These are phyloP conservation scores for Trichoderma sp. DNA, from an alignment of 2,329 filamentous ascomycete genomes.

Conservation along the genomic window DNA sequence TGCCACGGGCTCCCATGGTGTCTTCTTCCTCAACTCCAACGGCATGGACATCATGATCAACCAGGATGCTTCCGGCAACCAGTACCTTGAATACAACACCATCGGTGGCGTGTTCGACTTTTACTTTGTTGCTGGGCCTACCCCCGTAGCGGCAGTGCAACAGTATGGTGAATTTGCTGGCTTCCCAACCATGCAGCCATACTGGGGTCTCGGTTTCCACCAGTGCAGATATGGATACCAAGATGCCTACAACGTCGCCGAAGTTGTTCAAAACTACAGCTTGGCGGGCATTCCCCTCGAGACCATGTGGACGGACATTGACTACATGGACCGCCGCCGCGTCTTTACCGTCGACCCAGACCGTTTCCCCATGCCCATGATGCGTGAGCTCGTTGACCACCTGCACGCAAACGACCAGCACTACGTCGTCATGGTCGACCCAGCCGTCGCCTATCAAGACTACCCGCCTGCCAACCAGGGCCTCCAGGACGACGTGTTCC, in stretches of 20 bases:
- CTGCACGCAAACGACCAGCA: conserved; percentile 68
- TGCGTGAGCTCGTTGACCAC: conserved; percentile 66
- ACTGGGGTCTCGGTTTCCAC: conserved; percentile 80
- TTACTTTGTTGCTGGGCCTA: conserved; percentile 76
- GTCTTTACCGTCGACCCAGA: conserved; percentile 68
- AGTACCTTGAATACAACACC: conserved; percentile 80
- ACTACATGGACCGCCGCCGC: conserved; percentile 61
- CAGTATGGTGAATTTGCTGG: conserved; percentile 70
- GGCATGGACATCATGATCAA: conserved; percentile 72
- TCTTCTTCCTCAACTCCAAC: conserved; percentile 76
- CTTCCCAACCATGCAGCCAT: conserved; percentile 75
- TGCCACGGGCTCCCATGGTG: conserved; percentile 61
- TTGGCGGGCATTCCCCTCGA: conserved; percentile 68
- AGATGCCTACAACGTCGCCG: conserved; percentile 68
- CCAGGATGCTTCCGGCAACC: conserved; percentile 57
- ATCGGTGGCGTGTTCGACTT: conserved; percentile 77
- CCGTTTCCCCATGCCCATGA: conserved; percentile 63
- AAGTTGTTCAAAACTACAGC: conserved; percentile 67
- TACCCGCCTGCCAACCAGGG: conserved; percentile 45
- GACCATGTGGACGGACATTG: conserved; percentile 74
- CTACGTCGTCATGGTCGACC: conserved; percentile 78
- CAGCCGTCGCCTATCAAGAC: conserved; percentile 58
- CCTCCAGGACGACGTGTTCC: conserved; percentile 49
- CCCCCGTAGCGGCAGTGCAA: conserved; percentile 66
- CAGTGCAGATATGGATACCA: conserved; percentile 83